A percentile compares a stretch with the other conserved stretches of the same genome.
Conservation (phyloP, 345 rosid species). For the Eucalyptus shirleyi region DNA sequence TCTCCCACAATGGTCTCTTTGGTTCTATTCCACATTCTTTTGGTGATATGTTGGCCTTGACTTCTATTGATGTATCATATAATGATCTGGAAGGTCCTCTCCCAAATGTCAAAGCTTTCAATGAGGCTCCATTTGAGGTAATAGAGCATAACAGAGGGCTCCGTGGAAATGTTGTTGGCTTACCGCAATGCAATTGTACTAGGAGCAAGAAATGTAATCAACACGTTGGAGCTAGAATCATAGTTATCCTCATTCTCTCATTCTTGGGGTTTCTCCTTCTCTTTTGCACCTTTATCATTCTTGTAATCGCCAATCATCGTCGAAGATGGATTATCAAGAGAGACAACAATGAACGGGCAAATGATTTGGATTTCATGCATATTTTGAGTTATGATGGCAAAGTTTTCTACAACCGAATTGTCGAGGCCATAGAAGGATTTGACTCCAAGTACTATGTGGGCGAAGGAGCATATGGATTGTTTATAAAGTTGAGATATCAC, state of each 20-base stretch:
- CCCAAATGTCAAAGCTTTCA: not conserved
- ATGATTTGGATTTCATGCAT: not conserved
- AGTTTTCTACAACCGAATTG: accelerated
- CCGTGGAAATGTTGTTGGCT: not conserved
- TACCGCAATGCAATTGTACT: too few relatives aligned
- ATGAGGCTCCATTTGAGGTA: not conserved
- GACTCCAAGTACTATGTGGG: too few relatives aligned
- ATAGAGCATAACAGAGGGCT: not conserved
- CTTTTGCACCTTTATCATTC: not conserved
- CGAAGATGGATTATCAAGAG: not conserved
- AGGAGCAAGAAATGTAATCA: too few relatives aligned
- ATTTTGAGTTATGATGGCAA: not conserved
- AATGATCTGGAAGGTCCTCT: not conserved
- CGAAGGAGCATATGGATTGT: not conserved
- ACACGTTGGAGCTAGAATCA: not conserved
- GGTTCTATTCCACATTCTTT: not conserved
- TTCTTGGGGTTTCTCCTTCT: not conserved
- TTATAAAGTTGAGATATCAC: not conserved
- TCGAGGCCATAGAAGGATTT: too few relatives aligned
- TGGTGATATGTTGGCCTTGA: not conserved
- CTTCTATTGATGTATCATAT: not conserved
- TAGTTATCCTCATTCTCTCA: not conserved
- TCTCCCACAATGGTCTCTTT: not conserved
- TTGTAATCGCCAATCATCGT: not conserved
- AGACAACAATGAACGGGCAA: accelerated